A percentile compares a stretch with the other conserved stretches of the same genome.
Evolutionary conservation across 129 eudicot species (phyloP).

Genomic region (Gnaphalium uliginosum): DNA sequence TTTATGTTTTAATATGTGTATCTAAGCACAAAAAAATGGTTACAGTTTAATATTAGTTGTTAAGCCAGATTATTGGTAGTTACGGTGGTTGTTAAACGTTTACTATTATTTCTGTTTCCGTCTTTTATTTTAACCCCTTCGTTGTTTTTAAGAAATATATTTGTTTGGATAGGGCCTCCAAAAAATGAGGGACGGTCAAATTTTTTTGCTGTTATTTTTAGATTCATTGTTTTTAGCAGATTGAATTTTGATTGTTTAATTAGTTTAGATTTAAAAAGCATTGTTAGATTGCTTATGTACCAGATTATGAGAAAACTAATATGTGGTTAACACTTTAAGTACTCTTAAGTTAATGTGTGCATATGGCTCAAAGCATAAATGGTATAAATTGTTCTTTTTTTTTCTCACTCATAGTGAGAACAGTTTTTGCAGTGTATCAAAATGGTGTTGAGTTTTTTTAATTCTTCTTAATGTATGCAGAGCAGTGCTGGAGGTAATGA

Average conservation of each 20-base stretch:
- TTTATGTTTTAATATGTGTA: too few species aligned
- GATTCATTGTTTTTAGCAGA: background rate
- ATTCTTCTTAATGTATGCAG: constrained; percentile 36
- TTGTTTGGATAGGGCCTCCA: background rate
- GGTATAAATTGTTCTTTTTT: background rate
- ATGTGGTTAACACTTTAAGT: background rate
- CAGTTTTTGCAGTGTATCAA: background rate
- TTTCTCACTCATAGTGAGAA: background rate
- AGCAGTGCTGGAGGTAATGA: constrained; percentile 75
- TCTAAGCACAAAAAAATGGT: background rate
- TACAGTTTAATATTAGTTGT: background rate
- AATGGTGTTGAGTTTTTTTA: background rate
- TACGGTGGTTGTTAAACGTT: too few species aligned
- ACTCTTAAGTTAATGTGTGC: background rate
- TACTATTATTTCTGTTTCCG: too few species aligned
- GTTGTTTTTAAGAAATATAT: background rate
- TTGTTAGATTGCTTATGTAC: too few species aligned
- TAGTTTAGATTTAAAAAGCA: too few species aligned
- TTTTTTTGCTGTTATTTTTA: too few species aligned
- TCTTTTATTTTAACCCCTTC: too few species aligned
- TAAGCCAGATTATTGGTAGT: too few species aligned
- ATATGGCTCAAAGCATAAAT: background rate
- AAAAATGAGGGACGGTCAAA: background rate
- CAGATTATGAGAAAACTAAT: too few species aligned
- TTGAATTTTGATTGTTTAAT: too few species aligned